phyloP scores from a whole-genome alignment of 495 filamentous ascomycete species.

The Talaromyces wortmannii region DNA sequence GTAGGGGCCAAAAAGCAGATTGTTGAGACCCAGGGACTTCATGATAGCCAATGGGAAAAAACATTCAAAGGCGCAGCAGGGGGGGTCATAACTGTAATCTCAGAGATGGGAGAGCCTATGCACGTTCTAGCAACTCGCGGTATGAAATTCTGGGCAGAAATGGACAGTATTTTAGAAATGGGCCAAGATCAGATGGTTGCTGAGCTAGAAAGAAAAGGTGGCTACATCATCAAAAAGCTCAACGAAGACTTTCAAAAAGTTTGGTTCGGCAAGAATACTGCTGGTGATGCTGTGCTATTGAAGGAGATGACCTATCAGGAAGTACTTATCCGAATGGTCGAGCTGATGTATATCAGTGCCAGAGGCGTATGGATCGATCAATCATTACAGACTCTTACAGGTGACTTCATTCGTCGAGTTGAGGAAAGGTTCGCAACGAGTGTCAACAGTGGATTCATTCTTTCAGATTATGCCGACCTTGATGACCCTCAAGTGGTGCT shows the following conservation, averaged over 20 bases:
- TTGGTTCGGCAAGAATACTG: constrained; percentile 90
- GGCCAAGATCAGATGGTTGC: constrained; percentile 52
- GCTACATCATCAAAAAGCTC: constrained; percentile 92
- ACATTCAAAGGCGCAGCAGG: constrained; percentile 90
- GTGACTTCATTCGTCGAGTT: not conserved
- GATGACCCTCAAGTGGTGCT: not conserved
- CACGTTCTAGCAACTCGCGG: constrained; percentile 96
- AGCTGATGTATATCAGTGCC: constrained; percentile 23
- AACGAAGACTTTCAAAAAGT: constrained; percentile 99
- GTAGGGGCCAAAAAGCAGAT: constrained; percentile 93
- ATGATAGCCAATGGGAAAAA: constrained; percentile 90
- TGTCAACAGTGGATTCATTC: not conserved
- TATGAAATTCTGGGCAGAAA: constrained; percentile 93
- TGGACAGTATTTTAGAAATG: constrained; percentile 98
- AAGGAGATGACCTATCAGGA: constrained; percentile 32
- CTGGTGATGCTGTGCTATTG: constrained; percentile 23
- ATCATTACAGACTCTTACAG: constrained; percentile 12
- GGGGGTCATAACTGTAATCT: constrained; percentile 93
- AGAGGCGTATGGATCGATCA: constrained; percentile 26
- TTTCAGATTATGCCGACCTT: not conserved
- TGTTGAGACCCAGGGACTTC: constrained; percentile 79
- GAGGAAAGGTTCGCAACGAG: not conserved
- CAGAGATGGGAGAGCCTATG: constrained; percentile 98
- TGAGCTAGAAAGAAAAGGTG: constrained; percentile 19
- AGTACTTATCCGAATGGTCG: constrained; percentile 16